phyloP scores from a whole-genome alignment of 176 grass and related monocot species.

The Neostapfia colusana region DNA sequence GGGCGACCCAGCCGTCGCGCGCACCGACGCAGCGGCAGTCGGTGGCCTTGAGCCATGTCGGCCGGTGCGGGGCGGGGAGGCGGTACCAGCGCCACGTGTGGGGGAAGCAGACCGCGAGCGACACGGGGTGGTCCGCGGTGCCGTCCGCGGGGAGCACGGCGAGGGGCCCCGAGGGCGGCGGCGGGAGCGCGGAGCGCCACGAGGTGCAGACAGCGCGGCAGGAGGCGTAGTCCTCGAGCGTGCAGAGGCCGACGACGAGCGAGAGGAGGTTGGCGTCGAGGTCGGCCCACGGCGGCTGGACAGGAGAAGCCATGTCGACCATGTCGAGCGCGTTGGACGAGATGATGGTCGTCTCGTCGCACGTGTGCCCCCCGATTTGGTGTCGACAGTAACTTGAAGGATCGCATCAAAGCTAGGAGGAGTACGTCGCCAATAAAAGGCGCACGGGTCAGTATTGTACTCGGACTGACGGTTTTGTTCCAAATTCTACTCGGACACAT shows the following conservation, averaged over 20 bases:
- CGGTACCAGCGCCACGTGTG: constrained; percentile 1
- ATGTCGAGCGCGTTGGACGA: not conserved
- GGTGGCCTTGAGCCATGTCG: not conserved
- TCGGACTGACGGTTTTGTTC: too few species aligned
- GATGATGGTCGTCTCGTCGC: too few species aligned
- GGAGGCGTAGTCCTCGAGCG: not conserved
- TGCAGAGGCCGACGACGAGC: not conserved
- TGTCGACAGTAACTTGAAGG: too few species aligned
- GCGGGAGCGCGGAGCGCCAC: constrained; percentile 36
- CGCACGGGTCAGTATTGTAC: too few species aligned
- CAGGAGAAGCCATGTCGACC: not conserved
- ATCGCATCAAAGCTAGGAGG: too few species aligned
- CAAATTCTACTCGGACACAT: too few species aligned
- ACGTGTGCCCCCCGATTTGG: too few species aligned
- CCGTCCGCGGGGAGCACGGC: constrained; percentile 7
- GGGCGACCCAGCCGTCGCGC: constrained; percentile 22
- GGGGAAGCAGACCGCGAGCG: constrained; percentile 6
- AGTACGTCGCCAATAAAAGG: too few species aligned
- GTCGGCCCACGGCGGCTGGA: not conserved
- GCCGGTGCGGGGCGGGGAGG: not conserved
- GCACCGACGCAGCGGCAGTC: constrained; percentile 32
- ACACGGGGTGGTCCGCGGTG: constrained; percentile 10
- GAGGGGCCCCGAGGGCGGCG: constrained; percentile 1
- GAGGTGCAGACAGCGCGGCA: constrained; percentile 4
- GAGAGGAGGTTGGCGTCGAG: constrained; percentile 16